phyloP scores from a whole-genome alignment of 768 basidiomycete genomes.

The Boletus rubescentipes region DNA sequence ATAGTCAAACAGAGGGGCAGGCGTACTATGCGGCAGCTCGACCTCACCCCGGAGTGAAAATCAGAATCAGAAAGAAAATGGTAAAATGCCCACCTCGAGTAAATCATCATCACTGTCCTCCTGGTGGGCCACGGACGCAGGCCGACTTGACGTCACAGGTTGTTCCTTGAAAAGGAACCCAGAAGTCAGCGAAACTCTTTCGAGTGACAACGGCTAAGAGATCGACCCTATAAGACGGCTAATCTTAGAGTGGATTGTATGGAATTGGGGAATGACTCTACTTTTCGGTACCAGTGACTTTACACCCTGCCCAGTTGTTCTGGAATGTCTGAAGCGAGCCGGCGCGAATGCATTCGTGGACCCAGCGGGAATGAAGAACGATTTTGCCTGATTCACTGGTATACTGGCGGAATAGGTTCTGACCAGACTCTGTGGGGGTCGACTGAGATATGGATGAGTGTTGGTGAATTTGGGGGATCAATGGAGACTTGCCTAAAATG shows the following conservation, averaged over 20 bases:
- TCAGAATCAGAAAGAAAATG: background rate
- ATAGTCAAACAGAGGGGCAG: background rate
- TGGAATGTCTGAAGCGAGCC: slow-evolving; percentile 72
- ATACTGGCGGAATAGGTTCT: slow-evolving; percentile 79
- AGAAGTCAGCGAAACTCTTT: background rate
- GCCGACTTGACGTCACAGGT: background rate
- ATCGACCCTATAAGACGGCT: slow-evolving; percentile 23
- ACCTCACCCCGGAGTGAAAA: background rate
- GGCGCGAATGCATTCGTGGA: slow-evolving; percentile 71
- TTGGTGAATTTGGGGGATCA: background rate
- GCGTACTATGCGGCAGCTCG: background rate
- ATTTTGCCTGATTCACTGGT: slow-evolving; percentile 77
- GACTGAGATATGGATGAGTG: slow-evolving; percentile 43
- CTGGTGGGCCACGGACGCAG: background rate
- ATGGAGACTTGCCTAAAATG: slow-evolving; percentile 61
- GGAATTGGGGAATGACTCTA: slow-evolving; percentile 30
- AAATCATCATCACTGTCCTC: background rate
- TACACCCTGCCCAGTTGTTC: slow-evolving; percentile 78
- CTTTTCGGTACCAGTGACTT: slow-evolving; percentile 74
- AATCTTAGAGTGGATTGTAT: background rate
- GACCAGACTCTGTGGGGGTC: slow-evolving; percentile 75
- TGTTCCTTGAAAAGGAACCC: background rate
- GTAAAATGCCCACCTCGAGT: background rate
- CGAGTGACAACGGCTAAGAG: slow-evolving; percentile 13
- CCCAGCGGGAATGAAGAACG: slow-evolving; percentile 72